Percentiles rank a stretch among this genome's conserved stretches.
Evolutionary conservation across 2,329 filamentous ascomycete species (phyloP).

Genomic region (Neopestalotiopsis sp.): DNA sequence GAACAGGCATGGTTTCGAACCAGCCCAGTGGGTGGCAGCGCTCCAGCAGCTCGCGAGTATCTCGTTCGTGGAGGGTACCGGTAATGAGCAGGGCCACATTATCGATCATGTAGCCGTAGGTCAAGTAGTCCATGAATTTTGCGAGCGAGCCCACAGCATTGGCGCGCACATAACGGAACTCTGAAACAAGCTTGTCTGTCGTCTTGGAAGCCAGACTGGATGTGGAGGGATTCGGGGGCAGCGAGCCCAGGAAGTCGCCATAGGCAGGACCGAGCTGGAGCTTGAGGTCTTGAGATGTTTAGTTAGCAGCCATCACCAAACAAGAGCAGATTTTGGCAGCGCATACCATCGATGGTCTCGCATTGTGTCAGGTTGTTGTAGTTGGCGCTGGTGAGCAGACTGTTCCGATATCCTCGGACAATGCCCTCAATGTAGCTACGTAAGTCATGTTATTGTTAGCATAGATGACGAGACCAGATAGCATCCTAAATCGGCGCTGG

Average conservation of each 20-base stretch:
- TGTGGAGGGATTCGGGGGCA: conserved; percentile 96
- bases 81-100: conserved; percentile 98
- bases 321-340: conserved; percentile 12
- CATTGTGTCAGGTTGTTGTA: conserved; percentile 97
- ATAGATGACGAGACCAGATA: conserved; percentile 18
- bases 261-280: conserved; percentile 96
- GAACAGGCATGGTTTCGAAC: conserved; percentile 98
- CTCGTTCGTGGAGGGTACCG: conserved; percentile 94
- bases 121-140: conserved; percentile 97
- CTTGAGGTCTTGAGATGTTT: conserved; percentile 76
- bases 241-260: conserved; percentile 91
- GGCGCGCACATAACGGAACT: conserved; percentile 94
- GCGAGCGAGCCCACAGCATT: conserved; percentile 91
- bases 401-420: conserved; percentile 94
- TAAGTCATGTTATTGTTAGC: conserved; percentile 32
- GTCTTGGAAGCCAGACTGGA: conserved; percentile 93
- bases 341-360: conserved; percentile 91
- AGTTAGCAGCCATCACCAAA: neutral
- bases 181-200: conserved; percentile 96
- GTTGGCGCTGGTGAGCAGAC: conserved; percentile 85
- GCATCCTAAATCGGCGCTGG: conserved; percentile 29
- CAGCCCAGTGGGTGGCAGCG: conserved; percentile 96
- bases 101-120: conserved; percentile 99
- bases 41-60: conserved; percentile 93
- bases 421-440: conserved; percentile 94